These are phyloP conservation scores for Jacaranda copaia DNA, from an alignment of 257 asterid species.

Conservation along the genomic window DNA sequence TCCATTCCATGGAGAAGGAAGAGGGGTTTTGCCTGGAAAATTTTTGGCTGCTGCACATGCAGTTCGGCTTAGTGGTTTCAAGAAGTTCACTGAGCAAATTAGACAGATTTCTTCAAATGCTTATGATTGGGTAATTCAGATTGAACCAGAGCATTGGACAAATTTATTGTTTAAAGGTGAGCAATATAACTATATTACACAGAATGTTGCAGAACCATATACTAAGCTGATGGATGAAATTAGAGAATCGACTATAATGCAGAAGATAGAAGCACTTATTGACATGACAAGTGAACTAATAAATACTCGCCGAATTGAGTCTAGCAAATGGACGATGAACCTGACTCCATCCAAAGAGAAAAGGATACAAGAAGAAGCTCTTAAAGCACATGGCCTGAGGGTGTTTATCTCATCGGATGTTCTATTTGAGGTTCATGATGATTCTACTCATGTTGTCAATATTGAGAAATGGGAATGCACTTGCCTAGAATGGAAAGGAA, in stretches of 20 bases:
- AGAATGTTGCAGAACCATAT: slow-evolving; percentile 73
- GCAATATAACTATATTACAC: slow-evolving; percentile 61
- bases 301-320: slow-evolving; percentile 53
- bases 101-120: slow-evolving; percentile 66
- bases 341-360: slow-evolving; percentile 82
- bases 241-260: slow-evolving; percentile 76
- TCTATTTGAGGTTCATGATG: slow-evolving; percentile 88
- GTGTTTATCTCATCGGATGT: slow-evolving; percentile 80
- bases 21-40: slow-evolving; percentile 73
- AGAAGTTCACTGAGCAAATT: slow-evolving; percentile 67
- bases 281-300: slow-evolving; percentile 60
- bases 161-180: slow-evolving; percentile 70
- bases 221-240: slow-evolving; percentile 68
- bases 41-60: slow-evolving; percentile 80
- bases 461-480: slow-evolving; percentile 75
- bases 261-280: slow-evolving; percentile 77
- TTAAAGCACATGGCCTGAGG: slow-evolving; percentile 61
- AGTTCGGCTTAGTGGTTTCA: slow-evolving; percentile 61
- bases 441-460: slow-evolving; percentile 77
- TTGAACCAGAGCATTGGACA: slow-evolving; percentile 79
- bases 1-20: slow-evolving; percentile 82
- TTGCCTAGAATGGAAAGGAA: slow-evolving; percentile 80
- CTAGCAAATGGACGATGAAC: slow-evolving; percentile 60
- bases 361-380: slow-evolving; percentile 58
- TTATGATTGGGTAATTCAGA: slow-evolving; percentile 72